Evolutionary conservation across 441 rosid species (phyloP), one percentile per base, ranked within the genome.

Genomic region (Viola pubescens): DNA sequence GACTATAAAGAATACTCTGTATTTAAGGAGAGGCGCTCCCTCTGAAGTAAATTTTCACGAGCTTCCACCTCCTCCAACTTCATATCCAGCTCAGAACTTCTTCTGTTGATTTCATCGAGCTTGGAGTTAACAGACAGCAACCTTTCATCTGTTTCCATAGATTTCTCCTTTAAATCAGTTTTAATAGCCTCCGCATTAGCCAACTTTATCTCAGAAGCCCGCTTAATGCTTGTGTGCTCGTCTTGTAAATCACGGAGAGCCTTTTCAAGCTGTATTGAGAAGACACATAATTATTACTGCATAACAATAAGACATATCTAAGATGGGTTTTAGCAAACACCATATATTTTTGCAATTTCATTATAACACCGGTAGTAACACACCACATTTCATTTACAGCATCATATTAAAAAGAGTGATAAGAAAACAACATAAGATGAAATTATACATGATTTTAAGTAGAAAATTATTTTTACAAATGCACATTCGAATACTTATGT

Each of bases 11-110:
- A 61, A 48, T 87, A 92, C 97, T 89, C 92, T 53, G 94, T 62
- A 62, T 67, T 75, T 54, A 92, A 74, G 51, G 95, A 81, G 50
- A 84, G 81, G 45, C 75, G 83, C 60, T 85, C 94, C 66, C 80
- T 82, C 65, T 76, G 82, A 47, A 85, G 73, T 62, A 77, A 69
- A 62, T 64, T 78, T 66, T 92, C 92, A 14, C 85, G 89, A 45
- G 83, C 71, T 70, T 79, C 94, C 74, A 85, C 38, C 64, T 86
- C 94, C 54, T 79, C 79, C 71, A 87, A 75, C 70, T 80, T 87
- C 76, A 73, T 47, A 61, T 92, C 96, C 77, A 89, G 63, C 60
- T 81, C 90, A 9, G 78, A 71, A 69, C 74, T 75, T 78, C 80
- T 92, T 59, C 75, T 63, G 58, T 75, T 76, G 43, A 82, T 70